Percentiles rank a stretch among this genome's conserved stretches.
These are phyloP conservation scores for Ceratocystis eucalypticola DNA, from an alignment of 2,329 filamentous ascomycete genomes.

Conservation along the genomic window DNA sequence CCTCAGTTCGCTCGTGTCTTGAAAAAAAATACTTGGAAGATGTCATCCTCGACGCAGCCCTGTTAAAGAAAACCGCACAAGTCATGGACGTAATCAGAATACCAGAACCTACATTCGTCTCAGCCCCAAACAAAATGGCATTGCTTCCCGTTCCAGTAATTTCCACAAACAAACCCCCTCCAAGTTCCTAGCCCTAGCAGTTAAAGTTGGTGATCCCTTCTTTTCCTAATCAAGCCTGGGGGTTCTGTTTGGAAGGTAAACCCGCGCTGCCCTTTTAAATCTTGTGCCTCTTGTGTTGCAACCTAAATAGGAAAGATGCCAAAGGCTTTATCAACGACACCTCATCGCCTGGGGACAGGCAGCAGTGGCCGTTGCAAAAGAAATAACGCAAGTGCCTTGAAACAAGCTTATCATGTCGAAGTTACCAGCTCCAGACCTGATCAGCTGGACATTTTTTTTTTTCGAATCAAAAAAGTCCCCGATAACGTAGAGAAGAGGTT, in stretches of 20 bases:
- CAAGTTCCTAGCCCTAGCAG: neutral
- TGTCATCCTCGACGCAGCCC: too few relatives aligned
- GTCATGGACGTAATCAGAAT: neutral
- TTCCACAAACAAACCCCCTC: neutral
- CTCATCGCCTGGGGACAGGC: neutral
- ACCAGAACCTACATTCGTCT: neutral
- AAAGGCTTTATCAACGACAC: neutral
- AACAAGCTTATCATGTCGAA: neutral
- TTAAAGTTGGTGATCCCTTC: conserved; percentile 6
- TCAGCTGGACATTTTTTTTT: too few relatives aligned
- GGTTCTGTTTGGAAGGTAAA: neutral
- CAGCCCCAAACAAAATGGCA: neutral
- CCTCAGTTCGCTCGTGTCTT: too few relatives aligned
- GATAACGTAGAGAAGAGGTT: neutral
- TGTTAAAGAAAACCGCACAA: neutral
- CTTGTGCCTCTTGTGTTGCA: neutral
- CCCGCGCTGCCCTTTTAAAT: neutral
- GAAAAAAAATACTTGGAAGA: too few relatives aligned
- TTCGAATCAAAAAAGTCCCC: too few relatives aligned
- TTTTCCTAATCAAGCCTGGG: conserved; percentile 4
- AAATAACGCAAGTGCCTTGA: neutral
- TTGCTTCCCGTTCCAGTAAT: neutral
- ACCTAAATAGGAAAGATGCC: conserved; percentile 3
- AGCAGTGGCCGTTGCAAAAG: neutral
- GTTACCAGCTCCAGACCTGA: too few relatives aligned